Evolutionary conservation across 176 grass and related monocot genomes (phyloP), one percentile per base, ranked within the genome.

Genomic region (Ensete ventricosum): DNA sequence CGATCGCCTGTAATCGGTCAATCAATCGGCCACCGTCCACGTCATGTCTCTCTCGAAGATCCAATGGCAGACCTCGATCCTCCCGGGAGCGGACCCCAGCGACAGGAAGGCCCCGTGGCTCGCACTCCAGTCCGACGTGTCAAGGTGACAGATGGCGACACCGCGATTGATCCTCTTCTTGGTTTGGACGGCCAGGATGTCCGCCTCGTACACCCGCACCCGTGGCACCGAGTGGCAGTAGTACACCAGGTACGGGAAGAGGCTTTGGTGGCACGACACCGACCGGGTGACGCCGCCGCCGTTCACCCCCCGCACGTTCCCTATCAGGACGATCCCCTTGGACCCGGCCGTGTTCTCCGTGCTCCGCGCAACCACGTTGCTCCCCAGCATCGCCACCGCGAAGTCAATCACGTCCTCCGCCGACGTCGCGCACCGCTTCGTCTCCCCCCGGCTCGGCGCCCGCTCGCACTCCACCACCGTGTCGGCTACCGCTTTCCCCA

Each of bases 41-140:
- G 50, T 73, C 71, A 73, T 73, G 21, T 73, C 71, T 23, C 71
- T 19, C 11, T 73, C 52, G 52, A 73, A 73, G 71, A 73, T 73
- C 69, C 71, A 73, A 27, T 73, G 71, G 71, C 71, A 73, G 9
- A 73, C 71, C 53, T 73, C 71, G 71, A 73, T 55, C 71, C 55
- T 73, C 3, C 71, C 71, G 11, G 71, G 71, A 9, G 10, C 51
- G n/a, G 71, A 54, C 14, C 52, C 71, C 11, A 71, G 20, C 50
- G 50, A 19, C 52, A 73, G 1, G 50, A 73, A 73, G 21, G 71
- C 71, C 3, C 52, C 71, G 50, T 73, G 71, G 21, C 4, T 23
- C 12, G 71, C 20, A 1, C 71, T 73, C 51, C 50, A 73, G 53
- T 27, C 71, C 19, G 51, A 73, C 52, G 71, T 73, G 71, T 73